A percentile compares a stretch with the other conserved stretches of the same genome.
phyloP scores from a whole-genome alignment of 768 basidiomycete species.

The Leucocoprinus birnbaumii region DNA sequence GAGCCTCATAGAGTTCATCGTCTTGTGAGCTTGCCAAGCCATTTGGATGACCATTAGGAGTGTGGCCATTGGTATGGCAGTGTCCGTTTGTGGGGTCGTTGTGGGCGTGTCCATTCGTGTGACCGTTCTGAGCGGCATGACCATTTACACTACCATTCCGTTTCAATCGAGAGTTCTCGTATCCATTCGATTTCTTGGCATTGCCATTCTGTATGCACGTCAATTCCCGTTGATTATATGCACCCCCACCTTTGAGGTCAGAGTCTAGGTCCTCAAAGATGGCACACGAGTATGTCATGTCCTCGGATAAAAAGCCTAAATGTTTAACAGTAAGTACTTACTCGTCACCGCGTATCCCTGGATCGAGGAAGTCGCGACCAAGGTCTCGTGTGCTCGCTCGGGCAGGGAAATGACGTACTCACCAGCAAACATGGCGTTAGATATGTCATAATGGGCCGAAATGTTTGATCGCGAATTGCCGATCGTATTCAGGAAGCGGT shows the following conservation, averaged over 20 bases:
- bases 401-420: constrained; percentile 13
- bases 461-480: constrained; percentile 66
- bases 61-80: not conserved
- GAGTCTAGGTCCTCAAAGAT: constrained; percentile 65
- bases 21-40: not conserved
- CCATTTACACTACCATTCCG: not conserved
- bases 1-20: constrained; percentile 40
- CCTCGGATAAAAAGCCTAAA: constrained; percentile 54
- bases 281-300: constrained; percentile 79
- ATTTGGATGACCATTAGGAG: too few species aligned
- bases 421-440: constrained; percentile 73
- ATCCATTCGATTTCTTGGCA: not conserved
- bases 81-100: not conserved
- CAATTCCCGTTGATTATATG: not conserved
- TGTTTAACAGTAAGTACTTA: not conserved
- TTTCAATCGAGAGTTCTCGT: not conserved
- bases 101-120: not conserved
- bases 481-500: constrained; percentile 63
- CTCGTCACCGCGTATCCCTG: not conserved
- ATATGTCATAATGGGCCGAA: constrained; percentile 77
- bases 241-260: constrained; percentile 32
- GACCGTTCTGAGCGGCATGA: not conserved
- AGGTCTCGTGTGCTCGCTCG: not conserved
- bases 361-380: not conserved
- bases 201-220: not conserved